These are phyloP conservation scores for Centrapalus pauciflorus DNA, from an alignment of 129 eudicot genomes.

Conservation along the genomic window DNA sequence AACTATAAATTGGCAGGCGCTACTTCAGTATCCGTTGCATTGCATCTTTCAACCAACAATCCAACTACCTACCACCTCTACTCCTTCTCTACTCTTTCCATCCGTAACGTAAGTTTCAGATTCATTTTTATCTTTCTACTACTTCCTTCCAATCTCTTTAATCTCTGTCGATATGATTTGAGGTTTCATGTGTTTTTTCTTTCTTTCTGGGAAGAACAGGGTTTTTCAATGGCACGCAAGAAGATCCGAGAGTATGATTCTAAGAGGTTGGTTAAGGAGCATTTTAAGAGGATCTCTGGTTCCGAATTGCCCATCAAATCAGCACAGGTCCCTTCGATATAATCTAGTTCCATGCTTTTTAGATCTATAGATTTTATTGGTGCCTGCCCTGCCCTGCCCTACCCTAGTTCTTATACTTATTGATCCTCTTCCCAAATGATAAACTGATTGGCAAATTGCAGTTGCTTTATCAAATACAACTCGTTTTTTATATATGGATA, in stretches of 20 bases:
- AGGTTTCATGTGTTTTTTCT: constrained; percentile 8
- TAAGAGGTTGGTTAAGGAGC: constrained; percentile 95
- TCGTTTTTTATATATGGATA: neutral
- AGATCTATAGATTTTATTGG: constrained; percentile 8
- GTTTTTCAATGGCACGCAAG: constrained; percentile 84
- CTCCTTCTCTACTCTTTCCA: neutral
- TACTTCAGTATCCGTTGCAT: constrained; percentile 10
- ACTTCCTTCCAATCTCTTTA: constrained; percentile 5
- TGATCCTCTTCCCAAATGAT: neutral
- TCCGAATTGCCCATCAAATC: constrained; percentile 73
- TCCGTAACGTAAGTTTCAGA: constrained; percentile 17
- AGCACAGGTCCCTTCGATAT: constrained; percentile 90
- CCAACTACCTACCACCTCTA: neutral
- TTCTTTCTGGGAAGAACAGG: constrained; percentile 1
- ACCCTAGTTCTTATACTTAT: constrained; percentile 1
- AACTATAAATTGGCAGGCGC: constrained; percentile 18
- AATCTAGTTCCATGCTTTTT: neutral
- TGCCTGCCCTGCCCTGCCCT: too few relatives aligned
- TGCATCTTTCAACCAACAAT: constrained; percentile 22
- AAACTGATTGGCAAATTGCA: neutral
- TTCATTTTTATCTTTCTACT: too few relatives aligned
- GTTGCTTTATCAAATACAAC: neutral
- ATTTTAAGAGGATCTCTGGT: constrained; percentile 85
- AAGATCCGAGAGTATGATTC: constrained; percentile 99
- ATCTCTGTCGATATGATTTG: constrained; percentile 25